A percentile compares a stretch with the other conserved stretches of the same genome.
Evolutionary conservation across 495 filamentous ascomycete species (phyloP).

Genomic region (Aspergillus taichungensis): DNA sequence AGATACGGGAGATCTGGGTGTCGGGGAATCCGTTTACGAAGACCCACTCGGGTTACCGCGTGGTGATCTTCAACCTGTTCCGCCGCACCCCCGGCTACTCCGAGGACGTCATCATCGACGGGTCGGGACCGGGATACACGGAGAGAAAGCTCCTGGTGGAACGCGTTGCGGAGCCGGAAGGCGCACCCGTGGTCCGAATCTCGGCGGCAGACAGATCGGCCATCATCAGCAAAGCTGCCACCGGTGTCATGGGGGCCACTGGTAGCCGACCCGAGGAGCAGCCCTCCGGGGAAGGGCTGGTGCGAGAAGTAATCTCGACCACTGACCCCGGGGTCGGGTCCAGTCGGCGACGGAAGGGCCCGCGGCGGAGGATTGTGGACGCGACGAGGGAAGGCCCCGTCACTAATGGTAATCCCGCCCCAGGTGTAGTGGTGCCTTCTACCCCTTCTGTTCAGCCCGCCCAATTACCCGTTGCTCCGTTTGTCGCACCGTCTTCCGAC

Average conservation of each 20-base stretch:
- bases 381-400: constrained; percentile 56
- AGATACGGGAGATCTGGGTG: constrained; percentile 88
- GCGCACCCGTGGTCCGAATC: constrained; percentile 66
- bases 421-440: constrained; percentile 22
- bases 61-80: constrained; percentile 94
- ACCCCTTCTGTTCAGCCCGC: constrained; percentile 24
- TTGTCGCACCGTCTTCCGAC: constrained; percentile 23
- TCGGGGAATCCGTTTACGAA: constrained; percentile 83
- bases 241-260: constrained; percentile 4
- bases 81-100: constrained; percentile 82
- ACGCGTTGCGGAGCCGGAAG: constrained; percentile 61
- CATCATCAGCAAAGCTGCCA: constrained; percentile 49
- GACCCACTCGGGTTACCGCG: constrained; percentile 74
- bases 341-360: constrained; percentile 40
- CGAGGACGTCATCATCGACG: constrained; percentile 86
- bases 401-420: constrained; percentile 24
- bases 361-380: constrained; percentile 74
- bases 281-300: background rate
- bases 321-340: constrained; percentile 28
- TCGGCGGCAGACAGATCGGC: constrained; percentile 48
- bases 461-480: constrained; percentile 21
- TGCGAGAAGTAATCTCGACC: constrained; percentile 18
- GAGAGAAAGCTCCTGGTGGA: constrained; percentile 84
- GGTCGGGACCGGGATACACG: constrained; percentile 65
- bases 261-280: background rate